These are phyloP conservation scores for Lodderomyces metapsilosis DNA, from an alignment of 1,139 yeast species.

Conservation along the genomic window DNA sequence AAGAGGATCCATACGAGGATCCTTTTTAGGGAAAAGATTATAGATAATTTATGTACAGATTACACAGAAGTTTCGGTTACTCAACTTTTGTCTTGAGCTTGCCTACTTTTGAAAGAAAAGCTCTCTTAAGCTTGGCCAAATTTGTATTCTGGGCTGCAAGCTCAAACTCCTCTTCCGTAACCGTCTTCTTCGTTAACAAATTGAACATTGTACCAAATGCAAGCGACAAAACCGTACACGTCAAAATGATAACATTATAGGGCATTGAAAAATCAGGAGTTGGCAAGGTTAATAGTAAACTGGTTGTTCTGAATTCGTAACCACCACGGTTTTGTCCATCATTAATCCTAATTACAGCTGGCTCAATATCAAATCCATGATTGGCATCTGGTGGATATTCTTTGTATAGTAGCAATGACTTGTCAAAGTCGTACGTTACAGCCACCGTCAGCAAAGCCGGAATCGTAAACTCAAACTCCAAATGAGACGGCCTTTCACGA, in stretches of 20 bases:
- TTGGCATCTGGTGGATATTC: slow-evolving; percentile 99
- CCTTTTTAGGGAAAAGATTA: slow-evolving; percentile 63
- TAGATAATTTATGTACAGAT: not conserved
- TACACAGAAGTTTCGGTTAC: not conserved
- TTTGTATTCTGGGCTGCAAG: slow-evolving; percentile 25
- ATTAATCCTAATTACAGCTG: slow-evolving; percentile 70
- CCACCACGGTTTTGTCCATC: slow-evolving; percentile 18
- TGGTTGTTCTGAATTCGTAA: slow-evolving; percentile 79
- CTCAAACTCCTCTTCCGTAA: slow-evolving; percentile 77
- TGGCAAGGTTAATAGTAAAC: slow-evolving; percentile 80
- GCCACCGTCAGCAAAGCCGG: slow-evolving; percentile 67
- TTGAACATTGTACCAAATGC: slow-evolving; percentile 88
- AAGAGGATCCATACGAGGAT: slow-evolving; percentile 96
- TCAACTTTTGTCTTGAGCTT: slow-evolving; percentile 5
- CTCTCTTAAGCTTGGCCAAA: slow-evolving; percentile 19
- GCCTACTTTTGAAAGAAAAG: not conserved
- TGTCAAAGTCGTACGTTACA: slow-evolving; percentile 79
- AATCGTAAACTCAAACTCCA: slow-evolving; percentile 63
- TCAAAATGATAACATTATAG: slow-evolving; percentile 90
- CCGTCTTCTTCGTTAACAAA: slow-evolving; percentile 68
- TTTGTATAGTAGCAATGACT: slow-evolving; percentile 75
- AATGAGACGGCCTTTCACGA: slow-evolving; percentile 76
- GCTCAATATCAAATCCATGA: slow-evolving; percentile 94
- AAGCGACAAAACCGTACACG: slow-evolving; percentile 90
- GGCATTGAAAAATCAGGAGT: slow-evolving; percentile 99